Evolutionary conservation across 768 basidiomycete genomes (phyloP).

Genomic region (Boletus vermiculosoides): DNA sequence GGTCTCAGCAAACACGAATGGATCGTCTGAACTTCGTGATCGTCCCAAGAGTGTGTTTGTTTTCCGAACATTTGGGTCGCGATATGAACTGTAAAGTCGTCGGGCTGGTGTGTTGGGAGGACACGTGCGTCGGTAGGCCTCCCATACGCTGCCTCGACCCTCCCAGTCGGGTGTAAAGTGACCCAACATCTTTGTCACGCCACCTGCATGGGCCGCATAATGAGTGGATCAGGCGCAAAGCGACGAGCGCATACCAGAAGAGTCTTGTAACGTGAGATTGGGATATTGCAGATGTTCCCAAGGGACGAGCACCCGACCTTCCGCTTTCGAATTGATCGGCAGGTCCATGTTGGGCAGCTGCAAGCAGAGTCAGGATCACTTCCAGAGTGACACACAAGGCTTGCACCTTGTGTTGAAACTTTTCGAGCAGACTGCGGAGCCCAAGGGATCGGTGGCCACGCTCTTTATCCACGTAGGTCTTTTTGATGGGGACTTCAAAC

Average conservation of each 20-base stretch:
- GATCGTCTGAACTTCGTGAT: constrained; percentile 38
- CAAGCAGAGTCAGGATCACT: neutral
- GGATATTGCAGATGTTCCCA: constrained; percentile 82
- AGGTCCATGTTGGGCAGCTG: constrained; percentile 94
- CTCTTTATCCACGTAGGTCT: constrained; percentile 58
- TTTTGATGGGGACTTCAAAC: constrained; percentile 55
- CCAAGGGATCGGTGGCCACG: constrained; percentile 76
- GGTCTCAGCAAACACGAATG: constrained; percentile 61
- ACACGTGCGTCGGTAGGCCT: constrained; percentile 92
- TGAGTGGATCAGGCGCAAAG: neutral
- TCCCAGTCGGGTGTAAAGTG: constrained; percentile 83
- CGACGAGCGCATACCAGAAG: constrained; percentile 27
- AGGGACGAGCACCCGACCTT: constrained; percentile 89
- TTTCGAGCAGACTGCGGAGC: constrained; percentile 71
- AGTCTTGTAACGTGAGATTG: constrained; percentile 56
- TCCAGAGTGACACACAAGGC: neutral
- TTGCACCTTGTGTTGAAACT: constrained; percentile 61
- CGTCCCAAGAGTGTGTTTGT: constrained; percentile 29
- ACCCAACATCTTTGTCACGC: constrained; percentile 56
- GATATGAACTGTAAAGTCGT: constrained; percentile 76
- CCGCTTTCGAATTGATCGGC: constrained; percentile 89
- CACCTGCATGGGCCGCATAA: constrained; percentile 34
- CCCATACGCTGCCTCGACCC: constrained; percentile 86
- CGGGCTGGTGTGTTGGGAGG: constrained; percentile 75
- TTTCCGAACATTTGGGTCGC: constrained; percentile 41